Evolutionary conservation across 768 basidiomycete species (phyloP), one percentile per base, ranked within the genome.

Genomic region (Chalciporus chontae): DNA sequence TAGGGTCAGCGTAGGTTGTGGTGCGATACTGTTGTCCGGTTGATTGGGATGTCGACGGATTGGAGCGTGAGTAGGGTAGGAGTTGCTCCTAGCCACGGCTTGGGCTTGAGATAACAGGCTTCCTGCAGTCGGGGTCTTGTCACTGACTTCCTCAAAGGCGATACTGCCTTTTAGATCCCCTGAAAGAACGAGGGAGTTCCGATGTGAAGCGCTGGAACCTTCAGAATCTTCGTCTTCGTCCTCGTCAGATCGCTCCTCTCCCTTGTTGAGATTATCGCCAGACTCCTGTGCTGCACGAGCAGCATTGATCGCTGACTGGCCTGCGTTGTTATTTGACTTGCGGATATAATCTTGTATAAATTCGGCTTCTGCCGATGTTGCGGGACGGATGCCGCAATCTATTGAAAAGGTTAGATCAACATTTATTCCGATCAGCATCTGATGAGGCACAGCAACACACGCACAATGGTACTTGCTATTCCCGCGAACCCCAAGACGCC

Each of bases 391-490:
- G 58, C 90, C 90, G 73, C 90, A 93, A 79, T 93, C 91, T 88
- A 44, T 57, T 63, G 54, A 43, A 40, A 56, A 59, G 57, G 59
- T 61, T 54, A 44, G 60, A 68, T 69, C 31, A 57, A 57, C 53
- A 65, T 58, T 60, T 38, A 53, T 56, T 56, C 60, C 57, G 64
- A 68, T 68, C 64, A 61, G 11, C 49, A 53, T 57, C 52, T 69
- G 62, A 64, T 60, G 57, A 58, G 67, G 65, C 60, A 68, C 66
- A 48, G 47, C 52, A 61, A 60, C 64, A 60, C 56, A 75, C 85
- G 57, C 57, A 92, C 90, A 95, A 71, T 94, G 92, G 72, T 95
- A 95, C 78, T 94, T 94, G 74, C 89, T 91, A 75, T 95, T 94
- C 44, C 93, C 93, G 70, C 94, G 75, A 51, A 91, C 91, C 52